Conservation (phyloP, 2,329 filamentous ascomycete species). For the Claviceps cyperi region DNA sequence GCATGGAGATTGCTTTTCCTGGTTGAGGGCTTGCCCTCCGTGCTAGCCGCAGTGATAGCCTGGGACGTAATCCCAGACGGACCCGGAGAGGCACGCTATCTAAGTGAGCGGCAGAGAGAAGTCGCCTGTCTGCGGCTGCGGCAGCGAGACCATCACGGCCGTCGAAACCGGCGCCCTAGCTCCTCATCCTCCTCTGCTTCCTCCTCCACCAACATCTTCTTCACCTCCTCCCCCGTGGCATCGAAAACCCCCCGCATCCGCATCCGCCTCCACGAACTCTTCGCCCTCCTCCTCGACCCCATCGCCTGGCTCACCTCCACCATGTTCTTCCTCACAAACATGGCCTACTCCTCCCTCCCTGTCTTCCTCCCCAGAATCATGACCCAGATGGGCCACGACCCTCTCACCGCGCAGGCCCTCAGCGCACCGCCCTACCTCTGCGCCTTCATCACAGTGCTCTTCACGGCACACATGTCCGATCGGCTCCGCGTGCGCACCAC, state of each 20-base stretch:
- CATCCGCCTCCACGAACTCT: conserved; percentile 41
- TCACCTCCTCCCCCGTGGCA: not conserved
- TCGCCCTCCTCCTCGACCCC: conserved; percentile 26
- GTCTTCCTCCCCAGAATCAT: conserved; percentile 79
- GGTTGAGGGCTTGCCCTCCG: conserved; percentile 70
- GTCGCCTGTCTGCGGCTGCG: conserved; percentile 57
- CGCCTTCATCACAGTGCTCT: conserved; percentile 56
- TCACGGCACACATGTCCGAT: conserved; percentile 62
- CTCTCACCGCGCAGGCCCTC: conserved; percentile 57
- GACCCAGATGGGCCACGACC: conserved; percentile 57
- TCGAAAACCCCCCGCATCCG: conserved; percentile 25
- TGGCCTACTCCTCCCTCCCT: conserved; percentile 76
- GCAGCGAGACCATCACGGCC: conserved; percentile 20
- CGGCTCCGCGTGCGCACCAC: conserved; percentile 43
- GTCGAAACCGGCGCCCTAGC: not conserved
- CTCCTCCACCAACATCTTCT: not conserved
- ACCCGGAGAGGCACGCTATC: conserved; percentile 49
- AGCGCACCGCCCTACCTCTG: conserved; percentile 69
- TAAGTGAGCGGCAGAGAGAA: conserved; percentile 48
- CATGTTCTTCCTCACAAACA: conserved; percentile 81
- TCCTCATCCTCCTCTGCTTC: not conserved
- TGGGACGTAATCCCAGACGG: conserved; percentile 67
- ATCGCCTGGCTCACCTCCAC: conserved; percentile 52
- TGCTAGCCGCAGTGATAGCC: conserved; percentile 58
- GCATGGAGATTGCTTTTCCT: conserved; percentile 80